Percentiles rank a stretch among this genome's conserved stretches.
These are phyloP conservation scores for Scheffersomyces coipomensis DNA, from an alignment of 805 yeast genomes.

Conservation along the genomic window DNA sequence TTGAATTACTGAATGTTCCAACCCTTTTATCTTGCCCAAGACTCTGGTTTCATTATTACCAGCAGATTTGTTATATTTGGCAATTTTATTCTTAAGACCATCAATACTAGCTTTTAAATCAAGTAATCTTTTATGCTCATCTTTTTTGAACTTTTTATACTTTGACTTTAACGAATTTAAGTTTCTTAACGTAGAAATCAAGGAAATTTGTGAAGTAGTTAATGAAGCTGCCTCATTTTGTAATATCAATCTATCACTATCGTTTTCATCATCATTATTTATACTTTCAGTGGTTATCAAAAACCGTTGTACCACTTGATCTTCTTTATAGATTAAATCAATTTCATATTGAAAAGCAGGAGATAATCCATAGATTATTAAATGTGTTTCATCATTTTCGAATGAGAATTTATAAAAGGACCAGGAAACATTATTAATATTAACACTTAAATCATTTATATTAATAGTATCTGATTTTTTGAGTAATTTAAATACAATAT, in stretches of 20 bases:
- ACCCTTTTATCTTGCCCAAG: conserved; percentile 37
- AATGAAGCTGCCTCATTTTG: conserved; percentile 19
- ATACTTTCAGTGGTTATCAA: neutral
- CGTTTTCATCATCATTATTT: neutral
- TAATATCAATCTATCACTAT: neutral
- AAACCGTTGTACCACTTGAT: neutral
- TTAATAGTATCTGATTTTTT: conserved; percentile 9
- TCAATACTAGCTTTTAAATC: conserved; percentile 35
- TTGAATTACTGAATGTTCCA: conserved; percentile 38
- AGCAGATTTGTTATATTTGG: conserved; percentile 23
- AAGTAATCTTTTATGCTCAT: conserved; percentile 32
- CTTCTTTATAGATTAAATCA: conserved; percentile 18
- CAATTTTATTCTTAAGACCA: conserved; percentile 25
- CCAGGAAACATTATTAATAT: conserved; percentile 35
- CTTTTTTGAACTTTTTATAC: conserved; percentile 33
- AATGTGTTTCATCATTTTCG: conserved; percentile 11
- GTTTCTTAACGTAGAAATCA: conserved; percentile 27
- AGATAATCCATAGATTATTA: conserved; percentile 35
- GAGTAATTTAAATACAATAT: conserved; percentile 25
- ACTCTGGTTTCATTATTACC: conserved; percentile 25
- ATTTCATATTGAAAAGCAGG: conserved; percentile 37
- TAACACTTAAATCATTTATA: conserved; percentile 14
- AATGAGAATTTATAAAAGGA: conserved; percentile 17
- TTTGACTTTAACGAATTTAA: conserved; percentile 19
- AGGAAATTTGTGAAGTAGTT: conserved; percentile 30